Evolutionary conservation across 805 yeast genomes (phyloP), one percentile per base, ranked within the genome.

Genomic region (Yamadazyma olivae): DNA sequence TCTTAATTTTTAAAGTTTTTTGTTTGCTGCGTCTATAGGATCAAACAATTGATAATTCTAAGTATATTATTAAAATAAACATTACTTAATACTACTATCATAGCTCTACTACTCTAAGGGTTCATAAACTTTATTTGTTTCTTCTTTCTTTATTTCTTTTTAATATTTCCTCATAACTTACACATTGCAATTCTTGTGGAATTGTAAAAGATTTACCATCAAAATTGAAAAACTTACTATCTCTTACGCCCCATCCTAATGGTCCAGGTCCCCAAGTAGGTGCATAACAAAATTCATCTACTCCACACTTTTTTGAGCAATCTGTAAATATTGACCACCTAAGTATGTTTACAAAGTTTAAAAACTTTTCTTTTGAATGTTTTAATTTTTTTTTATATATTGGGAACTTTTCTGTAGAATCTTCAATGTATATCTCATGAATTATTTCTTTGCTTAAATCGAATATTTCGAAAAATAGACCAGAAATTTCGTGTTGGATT

Each of bases 241-340:
- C 32, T 17, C 19, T 17, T 2, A 36, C 28, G 4, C 61, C 61
- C 70, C 74, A 67, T 1, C 74, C 72, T 17, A 75, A 29, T 3
- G 80, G 80, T 0, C 71, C 57, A 3, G 82, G 83, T 71, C 83
- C 61, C 83, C 83, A 77, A 0, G 80, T 70, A 2, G 83, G 83
- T 12, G 75, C 67, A 37, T 64, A 76, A 44, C 83, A 79, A 3
- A 75, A 48, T 43, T 74, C 78, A 44, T 74, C 69, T 55, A 57
- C 53, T 0, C 45, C 57, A 51, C 83, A 77, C 3, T 47, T 52
- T 2, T 48, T 35, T 0, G 62, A 45, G 50, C 82, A 77, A 28
- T 57, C 43, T 38, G 67, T 70, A 39, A 61, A 64, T 0, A 61
- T 46, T 5, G 72, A 38, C 79, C 79, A 77, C 6, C 27, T 23